Evolutionary conservation across 169 alveolate genomes (phyloP).

Genomic region (Eimeria praecox): DNA sequence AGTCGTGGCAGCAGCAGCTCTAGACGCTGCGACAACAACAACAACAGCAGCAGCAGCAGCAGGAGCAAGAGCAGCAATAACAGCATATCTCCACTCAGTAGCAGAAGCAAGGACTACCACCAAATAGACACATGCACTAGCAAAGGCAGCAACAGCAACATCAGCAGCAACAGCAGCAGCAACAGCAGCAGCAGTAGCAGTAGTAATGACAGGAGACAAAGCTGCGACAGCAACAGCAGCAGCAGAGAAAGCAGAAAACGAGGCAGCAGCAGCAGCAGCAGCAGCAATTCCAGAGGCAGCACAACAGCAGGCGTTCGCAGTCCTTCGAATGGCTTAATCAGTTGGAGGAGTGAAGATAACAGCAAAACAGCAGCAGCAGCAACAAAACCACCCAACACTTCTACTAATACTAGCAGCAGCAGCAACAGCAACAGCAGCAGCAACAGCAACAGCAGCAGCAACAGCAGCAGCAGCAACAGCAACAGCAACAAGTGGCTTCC

Average conservation of each 20-base stretch:
- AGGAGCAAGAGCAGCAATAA: too few species aligned
- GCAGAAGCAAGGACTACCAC: too few species aligned
- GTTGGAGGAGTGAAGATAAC: neutral
- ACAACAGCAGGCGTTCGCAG: too few species aligned
- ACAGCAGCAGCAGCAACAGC: too few species aligned
- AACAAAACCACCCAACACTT: neutral
- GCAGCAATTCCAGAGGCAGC: neutral
- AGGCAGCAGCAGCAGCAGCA: neutral
- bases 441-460: too few species aligned
- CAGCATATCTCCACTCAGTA: too few species aligned
- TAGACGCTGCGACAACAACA: too few species aligned
- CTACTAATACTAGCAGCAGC: too few species aligned
- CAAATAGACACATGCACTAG: too few species aligned
- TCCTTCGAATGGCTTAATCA: too few species aligned
- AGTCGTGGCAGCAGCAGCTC: neutral
- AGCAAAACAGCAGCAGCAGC: neutral
- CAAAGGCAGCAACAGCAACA: neutral
- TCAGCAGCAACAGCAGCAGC: neutral
- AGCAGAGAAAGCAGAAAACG: neutral
- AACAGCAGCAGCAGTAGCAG: constrained; percentile 8
- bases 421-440: too few species aligned
- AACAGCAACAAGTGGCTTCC: too few species aligned
- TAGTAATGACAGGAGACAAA: neutral
- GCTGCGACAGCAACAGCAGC: neutral
- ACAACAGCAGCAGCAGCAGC: neutral